Base-by-base conservation (phyloP, 2,329 filamentous ascomycete genomes). In the Colletotrichum sp. region DNA sequence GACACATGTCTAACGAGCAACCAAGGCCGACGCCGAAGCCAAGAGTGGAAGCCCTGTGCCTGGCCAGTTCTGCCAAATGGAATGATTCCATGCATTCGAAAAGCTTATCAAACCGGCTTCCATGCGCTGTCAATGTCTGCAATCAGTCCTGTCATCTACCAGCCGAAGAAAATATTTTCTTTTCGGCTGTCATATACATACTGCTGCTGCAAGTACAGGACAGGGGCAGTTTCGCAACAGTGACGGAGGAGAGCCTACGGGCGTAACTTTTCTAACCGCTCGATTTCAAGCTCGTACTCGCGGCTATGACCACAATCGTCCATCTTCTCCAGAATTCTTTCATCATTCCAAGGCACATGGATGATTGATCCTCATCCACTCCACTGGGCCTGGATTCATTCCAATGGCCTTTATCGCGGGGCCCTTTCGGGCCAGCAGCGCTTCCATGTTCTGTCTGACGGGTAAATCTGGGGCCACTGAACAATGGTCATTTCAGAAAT, bases 261-360 rank as follows among this genome's bases (percentile, higher is more conserved):
- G 31, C 65, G 69, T 57, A 68, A 55, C 16, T 69, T 38, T 12
- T 27, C 18, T 33, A 59, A 21, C 38, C 59, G 38, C 33, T 54
- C 13, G 29, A 69, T 24, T 65, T 59, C 18, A n/a, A 61, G 58
- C 59, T 73, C 70, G 70, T 73, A 73, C 70, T 73, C 66, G 54
- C 67, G 61, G 62, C 67, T 55, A 70, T 66, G 54, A 66, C 71
- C 67, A 54, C 29, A 62, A 62, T 58, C 18, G 43, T 61, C 43
- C 34, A 29, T 31, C 29, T 51, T 66, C 55, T 62, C 54, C 54
- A 70, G 43, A 62, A 59, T 62, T 34, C 66, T 57, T 38, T 29
- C 55, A 66, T 54, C 54, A 27, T 58, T 16, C 29, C 16, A 51
- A 34, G 31, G 29, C 31, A 51, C 43, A 51, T 51, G 43, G n/a